Base-by-base conservation (phyloP, 495 filamentous ascomycete genomes). In the Durotheca rogersii region DNA sequence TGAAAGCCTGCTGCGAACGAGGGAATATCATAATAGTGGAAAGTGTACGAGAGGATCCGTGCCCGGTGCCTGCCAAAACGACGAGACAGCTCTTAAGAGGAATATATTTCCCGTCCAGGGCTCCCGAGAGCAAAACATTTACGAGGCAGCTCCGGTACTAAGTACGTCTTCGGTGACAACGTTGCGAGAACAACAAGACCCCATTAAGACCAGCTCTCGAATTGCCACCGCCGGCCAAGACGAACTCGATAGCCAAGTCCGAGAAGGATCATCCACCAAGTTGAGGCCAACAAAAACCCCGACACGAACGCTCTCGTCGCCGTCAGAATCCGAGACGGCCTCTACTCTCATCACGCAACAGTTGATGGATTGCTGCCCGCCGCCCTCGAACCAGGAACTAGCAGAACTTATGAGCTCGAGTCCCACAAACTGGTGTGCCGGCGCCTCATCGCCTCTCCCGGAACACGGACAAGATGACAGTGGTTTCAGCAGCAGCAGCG, bases 261-360 rank as follows among this genome's bases (percentile, higher is more conserved):
- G 7, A 25, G 23, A 9, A 7, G 25, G 15, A 20, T 14, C 46
- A 41, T 4, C 14, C 9, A 2, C 41, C 7, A 14, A 33, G 7
- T 32, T 32, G 1, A 10, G 36, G 16, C 41, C 37, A 7, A 31
- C 51, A 9, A 33, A 20, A 7, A 1, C 21, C 12, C 17, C 32
- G 5, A 15, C 42, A 11, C 9, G 10, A 32, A 18, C 25, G 9
- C 39, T 41, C 0, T 43, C 43, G 15, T 34, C 17, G n/a, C 53
- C 48, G 27, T 23, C 43, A 25, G 33, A 23, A 17, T 58, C 54
- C 6, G 43, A 58, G 16, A 39, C 54, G 12, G 44, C 54, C 12
- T 53, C 54, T 36, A 48, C 38, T 1, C 48, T 58, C 6, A 58
- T 58, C 23, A 30, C 32, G 25, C 29, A 25, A 15, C 54, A 58